These are phyloP conservation scores for Silene conica DNA, from an alignment of 148 eudicot genomes.

Conservation along the genomic window DNA sequence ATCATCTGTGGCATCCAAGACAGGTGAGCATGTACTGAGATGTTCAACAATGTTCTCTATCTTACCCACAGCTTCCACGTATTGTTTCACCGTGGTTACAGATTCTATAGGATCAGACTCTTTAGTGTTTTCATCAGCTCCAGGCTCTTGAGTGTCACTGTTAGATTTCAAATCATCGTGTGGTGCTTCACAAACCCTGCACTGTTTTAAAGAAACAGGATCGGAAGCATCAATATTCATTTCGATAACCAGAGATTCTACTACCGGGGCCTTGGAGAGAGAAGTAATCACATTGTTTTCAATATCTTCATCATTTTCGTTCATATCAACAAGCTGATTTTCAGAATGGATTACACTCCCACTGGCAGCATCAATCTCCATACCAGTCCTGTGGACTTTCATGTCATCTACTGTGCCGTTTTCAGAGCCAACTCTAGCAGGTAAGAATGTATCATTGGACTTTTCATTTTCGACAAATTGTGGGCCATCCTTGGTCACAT, in stretches of 20 bases:
- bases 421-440: constrained; percentile 1
- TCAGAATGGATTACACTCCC: constrained; percentile 7
- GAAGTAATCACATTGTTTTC: constrained; percentile 7
- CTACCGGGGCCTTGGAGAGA: constrained; percentile 1
- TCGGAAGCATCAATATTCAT: constrained; percentile 14
- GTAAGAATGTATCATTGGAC: background rate
- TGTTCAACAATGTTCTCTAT: constrained; percentile 9
- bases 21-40: background rate
- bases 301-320: constrained; percentile 9
- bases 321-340: constrained; percentile 14
- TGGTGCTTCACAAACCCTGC: background rate
- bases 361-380: constrained; percentile 14
- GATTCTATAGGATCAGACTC: constrained; percentile 11
- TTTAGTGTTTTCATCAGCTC: constrained; percentile 1
- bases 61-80: constrained; percentile 13
- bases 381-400: constrained; percentile 15
- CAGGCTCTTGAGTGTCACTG: constrained; percentile 17
- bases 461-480: constrained; percentile 8
- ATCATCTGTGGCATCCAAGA: constrained; percentile 25
- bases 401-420: constrained; percentile 8
- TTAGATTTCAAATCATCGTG: constrained; percentile 10
- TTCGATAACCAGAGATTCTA: constrained; percentile 13
- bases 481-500: background rate
- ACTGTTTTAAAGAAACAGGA: constrained; percentile 8
- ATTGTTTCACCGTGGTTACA: constrained; percentile 9